These are phyloP conservation scores for Leptographium galeiforme DNA, from an alignment of 2,329 filamentous ascomycete genomes.

Conservation along the genomic window DNA sequence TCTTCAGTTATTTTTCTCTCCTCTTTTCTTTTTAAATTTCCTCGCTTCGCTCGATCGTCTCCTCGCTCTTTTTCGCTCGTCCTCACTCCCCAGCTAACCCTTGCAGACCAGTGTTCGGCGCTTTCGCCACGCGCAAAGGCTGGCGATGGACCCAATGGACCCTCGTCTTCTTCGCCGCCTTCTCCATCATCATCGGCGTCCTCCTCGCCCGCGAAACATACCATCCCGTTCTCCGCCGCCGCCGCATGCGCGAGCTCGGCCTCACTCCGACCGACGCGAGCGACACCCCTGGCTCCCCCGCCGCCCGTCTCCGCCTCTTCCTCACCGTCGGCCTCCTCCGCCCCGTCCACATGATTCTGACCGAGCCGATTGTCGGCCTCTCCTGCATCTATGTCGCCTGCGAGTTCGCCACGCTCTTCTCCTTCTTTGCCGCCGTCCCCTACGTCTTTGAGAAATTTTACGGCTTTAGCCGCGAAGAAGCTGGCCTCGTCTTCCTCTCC, in stretches of 20 bases:
- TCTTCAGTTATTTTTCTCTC: too few species aligned
- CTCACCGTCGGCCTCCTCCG: conserved; percentile 30
- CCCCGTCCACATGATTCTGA: conserved; percentile 43
- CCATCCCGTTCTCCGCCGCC: conserved; percentile 33
- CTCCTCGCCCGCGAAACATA: conserved; percentile 41
- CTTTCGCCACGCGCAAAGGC: conserved; percentile 30
- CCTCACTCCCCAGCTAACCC: neutral
- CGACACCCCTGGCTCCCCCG: conserved; percentile 9
- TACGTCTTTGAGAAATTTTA: conserved; percentile 33
- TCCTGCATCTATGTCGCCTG: conserved; percentile 35
- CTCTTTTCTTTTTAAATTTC: too few species aligned
- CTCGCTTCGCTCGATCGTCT: too few species aligned
- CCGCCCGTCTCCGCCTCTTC: conserved; percentile 19
- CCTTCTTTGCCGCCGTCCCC: conserved; percentile 37
- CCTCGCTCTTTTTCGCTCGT: too few species aligned
- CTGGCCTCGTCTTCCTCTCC: conserved; percentile 30
- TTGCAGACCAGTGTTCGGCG: conserved; percentile 31
- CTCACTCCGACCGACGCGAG: conserved; percentile 8
- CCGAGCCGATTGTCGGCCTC: conserved; percentile 50
- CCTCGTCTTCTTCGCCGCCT: conserved; percentile 29
- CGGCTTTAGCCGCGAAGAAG: conserved; percentile 27
- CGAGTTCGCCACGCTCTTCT: conserved; percentile 38
- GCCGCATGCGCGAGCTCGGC: conserved; percentile 23
- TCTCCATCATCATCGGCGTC: conserved; percentile 22
- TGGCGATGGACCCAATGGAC: conserved; percentile 44